Conservation (phyloP, 805 yeast species). For the Candida chilensis region DNA sequence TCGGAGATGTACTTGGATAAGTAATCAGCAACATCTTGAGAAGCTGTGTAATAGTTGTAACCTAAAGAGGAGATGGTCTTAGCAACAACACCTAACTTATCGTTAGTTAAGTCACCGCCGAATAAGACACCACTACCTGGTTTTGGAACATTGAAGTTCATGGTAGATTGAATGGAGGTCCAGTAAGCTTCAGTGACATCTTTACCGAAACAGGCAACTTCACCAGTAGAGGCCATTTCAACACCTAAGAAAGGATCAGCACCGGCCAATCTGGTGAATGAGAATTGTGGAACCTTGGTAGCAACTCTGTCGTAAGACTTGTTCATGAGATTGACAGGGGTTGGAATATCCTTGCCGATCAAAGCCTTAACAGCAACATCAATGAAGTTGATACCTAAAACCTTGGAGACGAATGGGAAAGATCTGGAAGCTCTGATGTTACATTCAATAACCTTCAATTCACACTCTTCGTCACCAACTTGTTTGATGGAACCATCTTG, state of each 20-base stretch:
- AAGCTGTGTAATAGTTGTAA: slow-evolving; percentile 74
- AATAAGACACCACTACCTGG: slow-evolving; percentile 87
- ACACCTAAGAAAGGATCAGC: slow-evolving; percentile 99
- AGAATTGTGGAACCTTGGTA: slow-evolving; percentile 96
- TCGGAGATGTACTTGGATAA: slow-evolving; percentile 39
- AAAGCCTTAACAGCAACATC: slow-evolving; percentile 90
- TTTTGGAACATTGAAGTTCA: slow-evolving; percentile 91
- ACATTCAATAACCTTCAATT: slow-evolving; percentile 94
- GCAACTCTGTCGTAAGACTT: slow-evolving; percentile 77
- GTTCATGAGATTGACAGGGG: slow-evolving; percentile 78
- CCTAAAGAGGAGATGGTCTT: slow-evolving; percentile 61
- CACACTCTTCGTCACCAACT: slow-evolving; percentile 32
- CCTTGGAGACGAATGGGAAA: slow-evolving; percentile 98
- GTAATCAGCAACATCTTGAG: slow-evolving; percentile 63
- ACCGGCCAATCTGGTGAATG: slow-evolving; percentile 96
- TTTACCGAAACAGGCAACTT: slow-evolving; percentile 92
- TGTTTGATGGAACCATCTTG: slow-evolving; percentile 16
- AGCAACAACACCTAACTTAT: slow-evolving; percentile 68
- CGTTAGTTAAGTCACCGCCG: slow-evolving; percentile 85
- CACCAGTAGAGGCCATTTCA: slow-evolving; percentile 99
- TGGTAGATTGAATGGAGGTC: slow-evolving; percentile 93
- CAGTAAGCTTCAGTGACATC: slow-evolving; percentile 88
- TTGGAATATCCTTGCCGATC: slow-evolving; percentile 63
- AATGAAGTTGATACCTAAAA: slow-evolving; percentile 88
- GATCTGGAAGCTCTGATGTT: slow-evolving; percentile 98